Conservation (phyloP, 495 filamentous ascomycete genomes). For the Mycothermus thermophilus region DNA sequence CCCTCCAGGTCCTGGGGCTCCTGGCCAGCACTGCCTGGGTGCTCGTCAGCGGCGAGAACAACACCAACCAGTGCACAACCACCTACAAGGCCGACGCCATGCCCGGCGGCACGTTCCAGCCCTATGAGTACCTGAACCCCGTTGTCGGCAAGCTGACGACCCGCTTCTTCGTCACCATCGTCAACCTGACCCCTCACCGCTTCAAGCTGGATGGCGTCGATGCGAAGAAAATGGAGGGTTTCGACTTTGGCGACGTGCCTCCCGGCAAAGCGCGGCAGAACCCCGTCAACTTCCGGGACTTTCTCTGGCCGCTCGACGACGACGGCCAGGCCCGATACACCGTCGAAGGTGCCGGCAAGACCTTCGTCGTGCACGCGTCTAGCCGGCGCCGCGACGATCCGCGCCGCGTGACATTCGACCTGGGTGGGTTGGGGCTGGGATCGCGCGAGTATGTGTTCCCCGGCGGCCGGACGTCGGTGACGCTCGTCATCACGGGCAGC, state of each 20-base stretch:
- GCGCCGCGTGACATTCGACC: constrained; percentile 11
- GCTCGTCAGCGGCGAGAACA: constrained; percentile 2
- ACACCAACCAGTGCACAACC: constrained; percentile 4
- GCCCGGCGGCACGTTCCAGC: constrained; percentile 8
- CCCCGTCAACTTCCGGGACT: constrained; percentile 10
- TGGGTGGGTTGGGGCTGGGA: constrained; percentile 14
- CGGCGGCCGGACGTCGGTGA: constrained; percentile 13
- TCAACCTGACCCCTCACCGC: constrained; percentile 22
- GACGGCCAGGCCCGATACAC: constrained; percentile 20
- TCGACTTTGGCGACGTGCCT: constrained; percentile 10
- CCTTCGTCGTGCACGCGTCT: constrained; percentile 5
- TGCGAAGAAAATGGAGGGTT: constrained; percentile 20
- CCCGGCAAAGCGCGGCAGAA: constrained; percentile 14
- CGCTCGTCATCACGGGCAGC: constrained; percentile 18
- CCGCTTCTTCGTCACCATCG: constrained; percentile 16
- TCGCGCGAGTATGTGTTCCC: constrained; percentile 16
- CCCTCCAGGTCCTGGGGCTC: constrained; percentile 1
- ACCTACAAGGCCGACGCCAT: constrained; percentile 11
- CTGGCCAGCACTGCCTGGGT: constrained; percentile 6
- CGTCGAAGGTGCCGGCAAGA: constrained; percentile 13
- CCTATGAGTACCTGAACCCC: constrained; percentile 5
- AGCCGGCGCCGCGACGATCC: no score
- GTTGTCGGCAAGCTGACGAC: constrained; percentile 3
- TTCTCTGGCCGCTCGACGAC: constrained; percentile 7
- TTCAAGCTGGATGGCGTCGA: constrained; percentile 14